These are phyloP conservation scores for Nemania sp. DNA, from an alignment of 2,329 filamentous ascomycete genomes.

Conservation along the genomic window DNA sequence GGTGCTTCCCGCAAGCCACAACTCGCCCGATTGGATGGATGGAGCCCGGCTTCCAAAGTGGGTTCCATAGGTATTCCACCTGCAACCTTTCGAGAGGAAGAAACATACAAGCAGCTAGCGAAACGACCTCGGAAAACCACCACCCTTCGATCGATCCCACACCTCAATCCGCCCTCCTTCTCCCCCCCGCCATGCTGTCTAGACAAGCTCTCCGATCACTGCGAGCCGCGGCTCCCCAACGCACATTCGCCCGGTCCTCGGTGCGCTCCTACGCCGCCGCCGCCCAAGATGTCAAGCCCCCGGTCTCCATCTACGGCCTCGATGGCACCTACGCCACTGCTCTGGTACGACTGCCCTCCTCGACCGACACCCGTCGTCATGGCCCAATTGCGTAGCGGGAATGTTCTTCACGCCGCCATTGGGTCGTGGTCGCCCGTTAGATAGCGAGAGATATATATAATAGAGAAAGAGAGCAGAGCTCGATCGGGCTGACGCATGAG, in stretches of 20 bases:
- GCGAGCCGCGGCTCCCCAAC: conserved; percentile 62
- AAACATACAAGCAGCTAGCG: conserved; percentile 24
- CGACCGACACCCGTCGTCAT: conserved; percentile 26
- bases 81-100: conserved; percentile 37
- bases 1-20: conserved; percentile 24
- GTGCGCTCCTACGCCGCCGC: conserved; percentile 77
- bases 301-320: conserved; percentile 89
- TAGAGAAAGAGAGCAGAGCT: background rate
- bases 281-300: conserved; percentile 75
- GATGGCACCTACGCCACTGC: conserved; percentile 98
- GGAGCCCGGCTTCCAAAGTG: conserved; percentile 34
- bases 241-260: conserved; percentile 62
- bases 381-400: background rate
- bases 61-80: conserved; percentile 37
- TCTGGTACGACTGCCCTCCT: conserved; percentile 71
- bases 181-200: conserved; percentile 57
- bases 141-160: conserved; percentile 33
- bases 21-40: conserved; percentile 30
- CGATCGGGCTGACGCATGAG: conserved; percentile 42
- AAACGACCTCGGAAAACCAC: background rate
- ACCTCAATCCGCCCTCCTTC: conserved; percentile 18
- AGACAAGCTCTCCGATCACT: conserved; percentile 62
- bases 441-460: conserved; percentile 16
- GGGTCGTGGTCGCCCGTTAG: background rate
- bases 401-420: background rate